Base-by-base conservation (phyloP, 257 asterid genomes). In the Perilla frutescens region DNA sequence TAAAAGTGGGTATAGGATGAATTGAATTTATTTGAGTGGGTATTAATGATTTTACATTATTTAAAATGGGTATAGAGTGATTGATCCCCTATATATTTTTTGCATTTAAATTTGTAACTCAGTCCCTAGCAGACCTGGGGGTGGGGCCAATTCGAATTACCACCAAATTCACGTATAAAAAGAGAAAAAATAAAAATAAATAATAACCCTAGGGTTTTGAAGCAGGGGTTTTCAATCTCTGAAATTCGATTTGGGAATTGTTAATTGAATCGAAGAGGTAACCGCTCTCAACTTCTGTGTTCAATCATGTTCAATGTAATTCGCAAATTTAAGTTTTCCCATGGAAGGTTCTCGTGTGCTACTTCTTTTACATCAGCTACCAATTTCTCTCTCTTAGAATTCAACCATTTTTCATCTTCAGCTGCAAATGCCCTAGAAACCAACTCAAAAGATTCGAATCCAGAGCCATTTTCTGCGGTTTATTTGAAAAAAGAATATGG, bases 401-500 rank as follows among this genome's bases (percentile, higher is more conserved):
- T 48, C 62, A 37, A 26, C 54, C 68, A 10, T 4, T 45, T 56
- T 0, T 37, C 70, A 13, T 62, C 75, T 7, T 32, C 75, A 58
- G 4, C 49, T 56, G 47, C 75, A 31, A 44, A 13, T 31, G 34
- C 67, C 57, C 57, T 4, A 31, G n/a, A 31, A 8, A 34, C n/a
- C n/a, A n/a, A n/a, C n/a, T n/a, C n/a, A n/a, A 34, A 34, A 34
- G 37, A 34, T 34, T 34, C 37, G 14, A 56, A 26, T 56, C 4
- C 62, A 56, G 11, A 56, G n/a, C 37, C 77, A 6, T 74, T 74
- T 29, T 8, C 63, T n/a, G 62, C 50, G 12, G 14, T 5, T 73
- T 79, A 61, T 37, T 76, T 79, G 37, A 61, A 62, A 7, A 77
- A 48, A 2, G 26, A 14, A 37, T 8, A 37, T n/a, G 79, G 67